These are phyloP conservation scores for Haplosporangium sp. DNA, from an alignment of 371 early-diverging fungal genomes.

Conservation along the genomic window DNA sequence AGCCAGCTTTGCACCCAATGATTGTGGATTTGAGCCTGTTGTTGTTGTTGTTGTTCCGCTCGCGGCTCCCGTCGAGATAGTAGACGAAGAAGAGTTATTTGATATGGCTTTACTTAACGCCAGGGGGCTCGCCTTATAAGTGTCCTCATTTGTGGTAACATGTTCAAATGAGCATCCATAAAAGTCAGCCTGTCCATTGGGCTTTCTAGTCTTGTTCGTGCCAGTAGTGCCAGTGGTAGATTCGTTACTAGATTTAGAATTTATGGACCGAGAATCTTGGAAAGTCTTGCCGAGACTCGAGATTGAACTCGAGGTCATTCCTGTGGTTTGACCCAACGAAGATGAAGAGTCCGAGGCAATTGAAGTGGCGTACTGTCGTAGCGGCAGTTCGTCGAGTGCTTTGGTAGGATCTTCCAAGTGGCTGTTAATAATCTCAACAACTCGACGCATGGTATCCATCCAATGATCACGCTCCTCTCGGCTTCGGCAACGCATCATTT, in stretches of 20 bases:
- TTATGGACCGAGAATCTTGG: constrained; percentile 36
- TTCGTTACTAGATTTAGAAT: constrained; percentile 39
- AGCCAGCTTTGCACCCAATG: constrained; percentile 38
- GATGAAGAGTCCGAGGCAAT: constrained; percentile 34
- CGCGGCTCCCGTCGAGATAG: constrained; percentile 28
- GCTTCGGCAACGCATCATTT: constrained; percentile 55
- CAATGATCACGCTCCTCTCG: constrained; percentile 50
- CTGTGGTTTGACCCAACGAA: constrained; percentile 17
- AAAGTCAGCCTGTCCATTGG: constrained; percentile 53
- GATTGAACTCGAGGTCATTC: constrained; percentile 32
- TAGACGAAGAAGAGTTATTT: constrained; percentile 35
- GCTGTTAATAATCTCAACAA: constrained; percentile 29
- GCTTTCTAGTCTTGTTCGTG: constrained; percentile 17
- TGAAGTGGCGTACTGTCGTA: constrained; percentile 35
- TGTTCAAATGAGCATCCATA: constrained; percentile 49
- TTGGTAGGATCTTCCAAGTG: constrained; percentile 14
- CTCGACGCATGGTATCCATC: constrained; percentile 48
- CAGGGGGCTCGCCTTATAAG: constrained; percentile 33
- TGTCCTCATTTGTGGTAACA: constrained; percentile 31
- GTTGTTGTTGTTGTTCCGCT: constrained; percentile 12
- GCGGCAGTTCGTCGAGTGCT: constrained; percentile 20
- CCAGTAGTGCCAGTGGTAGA: not conserved
- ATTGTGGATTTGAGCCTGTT: constrained; percentile 2
- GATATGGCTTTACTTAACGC: constrained; percentile 17
- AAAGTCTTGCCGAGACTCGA: constrained; percentile 11